Conservation (phyloP, 768 basidiomycete genomes). For the Albatrellus ellisii region DNA sequence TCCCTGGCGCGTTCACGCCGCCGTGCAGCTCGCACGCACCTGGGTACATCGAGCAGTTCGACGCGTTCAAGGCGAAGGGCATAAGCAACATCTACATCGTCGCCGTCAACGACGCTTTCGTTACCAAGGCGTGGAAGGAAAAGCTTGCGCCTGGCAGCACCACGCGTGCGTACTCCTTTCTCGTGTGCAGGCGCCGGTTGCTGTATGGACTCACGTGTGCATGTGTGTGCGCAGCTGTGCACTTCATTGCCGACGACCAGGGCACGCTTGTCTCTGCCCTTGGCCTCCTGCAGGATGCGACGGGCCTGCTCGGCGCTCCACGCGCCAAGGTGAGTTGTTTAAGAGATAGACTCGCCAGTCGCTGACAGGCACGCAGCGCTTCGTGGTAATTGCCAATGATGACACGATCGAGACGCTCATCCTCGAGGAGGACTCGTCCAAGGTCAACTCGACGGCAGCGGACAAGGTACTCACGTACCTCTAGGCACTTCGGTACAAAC, state of each 20-base stretch:
- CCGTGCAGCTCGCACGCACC: constrained; percentile 11
- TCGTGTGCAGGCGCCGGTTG: background rate
- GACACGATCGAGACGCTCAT: constrained; percentile 51
- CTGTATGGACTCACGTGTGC: constrained; percentile 32
- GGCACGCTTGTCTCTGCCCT: constrained; percentile 29
- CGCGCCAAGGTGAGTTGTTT: constrained; percentile 39
- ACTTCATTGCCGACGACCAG: constrained; percentile 42
- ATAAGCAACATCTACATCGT: constrained; percentile 60
- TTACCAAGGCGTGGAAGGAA: constrained; percentile 50
- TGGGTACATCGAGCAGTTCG: constrained; percentile 47
- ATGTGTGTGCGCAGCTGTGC: constrained; percentile 19
- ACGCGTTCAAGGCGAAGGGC: constrained; percentile 67
- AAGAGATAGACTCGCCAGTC: no score
- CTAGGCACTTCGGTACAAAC: constrained; percentile 8
- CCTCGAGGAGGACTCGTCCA: constrained; percentile 26
- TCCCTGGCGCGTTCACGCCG: constrained; percentile 13
- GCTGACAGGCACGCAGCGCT: constrained; percentile 27
- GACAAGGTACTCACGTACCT: constrained; percentile 25
- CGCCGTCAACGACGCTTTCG: constrained; percentile 70
- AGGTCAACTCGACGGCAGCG: constrained; percentile 31
- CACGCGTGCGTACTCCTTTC: background rate
- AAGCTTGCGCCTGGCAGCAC: constrained; percentile 41
- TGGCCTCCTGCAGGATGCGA: constrained; percentile 34
- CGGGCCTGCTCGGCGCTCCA: constrained; percentile 46
- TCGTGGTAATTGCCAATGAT: constrained; percentile 53